Evolutionary conservation across 352 stramenopile species (phyloP), one percentile per base, ranked within the genome.

Genomic region (Phytopythium chamaehyphon): DNA sequence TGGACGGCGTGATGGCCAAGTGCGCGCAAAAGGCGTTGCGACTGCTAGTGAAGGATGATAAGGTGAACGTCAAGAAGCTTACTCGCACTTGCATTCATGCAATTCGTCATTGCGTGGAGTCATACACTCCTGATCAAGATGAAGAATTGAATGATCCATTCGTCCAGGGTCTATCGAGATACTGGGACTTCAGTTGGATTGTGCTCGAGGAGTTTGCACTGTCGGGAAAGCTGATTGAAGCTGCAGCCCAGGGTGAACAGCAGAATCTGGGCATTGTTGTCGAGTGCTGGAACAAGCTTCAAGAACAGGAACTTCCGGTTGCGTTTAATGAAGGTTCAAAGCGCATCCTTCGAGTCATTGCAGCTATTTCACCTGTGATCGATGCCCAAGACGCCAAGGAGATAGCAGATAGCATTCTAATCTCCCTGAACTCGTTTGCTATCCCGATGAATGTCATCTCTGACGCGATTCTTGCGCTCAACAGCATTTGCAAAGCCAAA

Each of bases 121-220:
- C 50, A 6, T 71, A 69, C 40, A 57, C 44, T 33, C 64, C 63
- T 28, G 58, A 67, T 6, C 51, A 74, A 46, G 55, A 70, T 14
- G 66, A 66, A 51, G 67, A 55, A 0, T 66, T 81, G 39, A 57
- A 73, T 7, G 68, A 80, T 9, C 31, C 66, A 21, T 43, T 46
- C n/a, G 51, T 59, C 33, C 57, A 55, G 28, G 39, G 57, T 23
- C 59, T 78, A 23, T 79, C 64, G 15, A 57, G 59, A 11, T 92
- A 83, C 51, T 94, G 83, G 81, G 66, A 73, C 2, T 90, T 93
- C 55, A 91, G 84, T 35, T 95, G 84, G 84, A 73, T 92, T 42
- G 55, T 93, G 1, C 52, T 95, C 28, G 84, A 95, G 47, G 84
- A 95, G 37, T 55, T 95, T 1, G 77, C 83, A 3, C 71, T 78